phyloP scores from a whole-genome alignment of 768 basidiomycete species.

The Hygrophorus pudorinus region DNA sequence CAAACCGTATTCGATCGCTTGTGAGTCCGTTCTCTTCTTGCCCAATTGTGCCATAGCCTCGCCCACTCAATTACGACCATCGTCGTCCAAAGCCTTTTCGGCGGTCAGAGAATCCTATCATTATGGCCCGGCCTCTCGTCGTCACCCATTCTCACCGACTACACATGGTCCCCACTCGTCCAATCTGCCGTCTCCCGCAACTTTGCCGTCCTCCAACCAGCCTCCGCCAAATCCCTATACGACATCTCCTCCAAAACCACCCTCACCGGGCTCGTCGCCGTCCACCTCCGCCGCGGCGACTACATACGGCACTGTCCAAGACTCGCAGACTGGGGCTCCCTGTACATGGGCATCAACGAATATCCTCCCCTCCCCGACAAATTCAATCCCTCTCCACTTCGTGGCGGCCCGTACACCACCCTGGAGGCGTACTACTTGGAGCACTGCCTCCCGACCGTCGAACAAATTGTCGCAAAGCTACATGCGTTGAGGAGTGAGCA shows the following conservation, averaged over 20 bases:
- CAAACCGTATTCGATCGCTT: conserved; percentile 36
- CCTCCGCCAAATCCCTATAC: conserved; percentile 8
- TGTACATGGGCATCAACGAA: conserved; percentile 43
- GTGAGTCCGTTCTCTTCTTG: conserved; percentile 25
- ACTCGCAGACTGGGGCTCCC: conserved; percentile 31
- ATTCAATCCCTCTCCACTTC: conserved; percentile 23
- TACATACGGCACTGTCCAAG: conserved; percentile 45
- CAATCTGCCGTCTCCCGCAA: conserved; percentile 39
- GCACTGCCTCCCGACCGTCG: conserved; percentile 34
- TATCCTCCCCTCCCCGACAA: conserved; percentile 30
- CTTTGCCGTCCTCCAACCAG: conserved; percentile 29
- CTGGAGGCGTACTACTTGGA: conserved; percentile 24
- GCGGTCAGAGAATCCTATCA: conserved; percentile 28
- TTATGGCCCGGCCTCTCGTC: conserved; percentile 31
- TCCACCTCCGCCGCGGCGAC: conserved; percentile 50
- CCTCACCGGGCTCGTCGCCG: conserved; percentile 27
- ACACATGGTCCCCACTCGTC: conserved; percentile 46
- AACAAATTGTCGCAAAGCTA: conserved; percentile 31
- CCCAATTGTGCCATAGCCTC: background rate
- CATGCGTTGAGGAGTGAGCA: conserved; percentile 24
- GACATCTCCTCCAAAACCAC: conserved; percentile 5
- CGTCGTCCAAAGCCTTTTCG: conserved; percentile 32
- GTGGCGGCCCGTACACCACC: background rate
- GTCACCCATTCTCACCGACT: conserved; percentile 41
- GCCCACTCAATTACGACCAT: background rate